phyloP scores from a whole-genome alignment of 352 stramenopile species.

The Phytophthora vignae region DNA sequence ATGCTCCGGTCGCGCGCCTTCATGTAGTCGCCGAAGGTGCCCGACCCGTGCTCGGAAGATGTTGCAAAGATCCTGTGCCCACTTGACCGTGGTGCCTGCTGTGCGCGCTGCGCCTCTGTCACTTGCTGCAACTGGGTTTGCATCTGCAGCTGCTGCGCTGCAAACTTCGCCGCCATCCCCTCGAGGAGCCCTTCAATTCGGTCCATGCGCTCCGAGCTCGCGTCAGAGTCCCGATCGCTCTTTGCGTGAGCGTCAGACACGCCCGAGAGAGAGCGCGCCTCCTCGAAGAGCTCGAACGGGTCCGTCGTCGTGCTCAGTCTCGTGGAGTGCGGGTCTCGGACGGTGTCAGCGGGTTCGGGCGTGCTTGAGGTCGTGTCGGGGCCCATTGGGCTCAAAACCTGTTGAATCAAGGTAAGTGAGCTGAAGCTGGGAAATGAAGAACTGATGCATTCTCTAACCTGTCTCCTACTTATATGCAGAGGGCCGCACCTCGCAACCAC shows the following conservation, averaged over 20 bases:
- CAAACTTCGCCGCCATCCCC: neutral
- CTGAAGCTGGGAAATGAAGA: conserved; percentile 1
- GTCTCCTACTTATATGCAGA: neutral
- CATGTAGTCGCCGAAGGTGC: neutral
- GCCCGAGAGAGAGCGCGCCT: neutral
- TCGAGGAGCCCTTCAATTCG: conserved; percentile 1
- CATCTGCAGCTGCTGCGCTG: neutral
- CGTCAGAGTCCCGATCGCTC: neutral
- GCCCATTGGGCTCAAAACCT: neutral
- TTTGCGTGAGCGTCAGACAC: neutral
- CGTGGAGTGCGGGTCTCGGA: neutral
- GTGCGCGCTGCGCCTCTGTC: neutral
- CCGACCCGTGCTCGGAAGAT: neutral
- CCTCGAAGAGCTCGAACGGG: neutral
- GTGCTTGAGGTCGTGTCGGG: neutral
- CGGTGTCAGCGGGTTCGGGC: neutral
- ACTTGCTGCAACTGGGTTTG: neutral
- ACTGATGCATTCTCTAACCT: conserved; percentile 2
- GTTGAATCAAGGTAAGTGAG: neutral
- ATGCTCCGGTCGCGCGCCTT: neutral
- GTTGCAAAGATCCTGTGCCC: neutral
- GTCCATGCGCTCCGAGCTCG: neutral
- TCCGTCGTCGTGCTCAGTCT: neutral
- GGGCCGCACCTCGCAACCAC: neutral
- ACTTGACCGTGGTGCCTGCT: conserved; percentile 1